These are phyloP conservation scores for Paraconiothyrium sp. DNA, from an alignment of 2,329 filamentous ascomycete genomes.

Conservation along the genomic window DNA sequence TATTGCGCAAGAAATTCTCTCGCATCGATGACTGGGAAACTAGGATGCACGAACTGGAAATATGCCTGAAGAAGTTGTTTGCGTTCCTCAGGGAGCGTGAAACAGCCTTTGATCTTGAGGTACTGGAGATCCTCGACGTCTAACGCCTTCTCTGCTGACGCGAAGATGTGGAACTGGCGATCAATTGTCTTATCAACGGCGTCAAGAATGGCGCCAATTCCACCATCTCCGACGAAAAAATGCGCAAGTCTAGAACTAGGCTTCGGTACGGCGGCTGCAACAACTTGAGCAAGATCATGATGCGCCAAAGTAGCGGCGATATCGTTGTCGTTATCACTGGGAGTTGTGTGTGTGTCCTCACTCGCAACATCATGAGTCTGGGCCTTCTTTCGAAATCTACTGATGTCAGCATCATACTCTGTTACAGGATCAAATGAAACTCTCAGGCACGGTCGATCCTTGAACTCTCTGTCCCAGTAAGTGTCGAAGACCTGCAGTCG, in stretches of 20 bases:
- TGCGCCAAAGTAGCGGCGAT: not conserved
- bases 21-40: conserved; percentile 50
- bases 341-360: not conserved
- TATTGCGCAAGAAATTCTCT: conserved; percentile 40
- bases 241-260: conserved; percentile 15
- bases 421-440: not conserved
- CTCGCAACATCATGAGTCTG: not conserved
- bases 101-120: conserved; percentile 48
- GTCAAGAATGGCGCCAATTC: conserved; percentile 18
- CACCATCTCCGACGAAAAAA: conserved; percentile 22
- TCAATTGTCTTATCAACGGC: conserved; percentile 9
- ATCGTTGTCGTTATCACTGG: not conserved
- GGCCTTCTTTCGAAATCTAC: conserved; percentile 3
- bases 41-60: conserved; percentile 51
- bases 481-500: not conserved
- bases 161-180: conserved; percentile 23
- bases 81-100: conserved; percentile 42
- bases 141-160: conserved; percentile 20
- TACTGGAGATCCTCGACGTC: conserved; percentile 36
- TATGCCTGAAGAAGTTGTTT: conserved; percentile 47
- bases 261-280: conserved; percentile 17
- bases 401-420: not conserved
- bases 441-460: too few relatives aligned
- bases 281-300: conserved; percentile 11
- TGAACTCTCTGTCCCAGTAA: not conserved